phyloP scores from a whole-genome alignment of 129 eudicot species.

The Centrapalus pauciflorus region DNA sequence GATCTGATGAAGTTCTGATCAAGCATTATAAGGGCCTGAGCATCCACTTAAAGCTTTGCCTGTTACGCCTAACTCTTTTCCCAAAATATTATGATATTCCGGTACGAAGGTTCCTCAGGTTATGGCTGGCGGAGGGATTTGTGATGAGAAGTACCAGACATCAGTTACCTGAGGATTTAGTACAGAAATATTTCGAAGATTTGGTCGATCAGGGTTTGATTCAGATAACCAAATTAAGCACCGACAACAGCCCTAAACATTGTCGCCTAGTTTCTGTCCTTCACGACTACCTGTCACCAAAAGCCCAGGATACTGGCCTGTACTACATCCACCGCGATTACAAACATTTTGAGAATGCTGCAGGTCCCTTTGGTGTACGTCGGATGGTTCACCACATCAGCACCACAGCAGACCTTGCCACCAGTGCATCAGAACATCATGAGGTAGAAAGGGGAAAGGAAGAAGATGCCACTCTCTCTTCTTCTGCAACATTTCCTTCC shows the following conservation, averaged over 20 bases:
- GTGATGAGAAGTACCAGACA: slow-evolving; percentile 14
- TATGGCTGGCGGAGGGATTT: slow-evolving; percentile 68
- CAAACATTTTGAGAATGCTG: slow-evolving; percentile 1
- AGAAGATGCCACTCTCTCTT: not conserved
- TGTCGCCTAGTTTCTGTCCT: slow-evolving; percentile 45
- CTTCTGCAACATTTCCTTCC: not conserved
- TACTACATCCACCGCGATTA: slow-evolving; percentile 36
- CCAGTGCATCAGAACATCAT: not conserved
- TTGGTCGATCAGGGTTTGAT: slow-evolving; percentile 42
- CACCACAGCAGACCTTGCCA: not conserved
- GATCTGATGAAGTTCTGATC: slow-evolving; percentile 11
- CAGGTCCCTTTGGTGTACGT: slow-evolving; percentile 26
- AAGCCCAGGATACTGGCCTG: slow-evolving; percentile 39
- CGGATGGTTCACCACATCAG: slow-evolving; percentile 36
- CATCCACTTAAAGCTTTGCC: slow-evolving; percentile 32
- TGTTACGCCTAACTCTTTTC: slow-evolving; percentile 47
- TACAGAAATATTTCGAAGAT: slow-evolving; percentile 31
- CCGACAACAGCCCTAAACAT: slow-evolving; percentile 49
- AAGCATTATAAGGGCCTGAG: slow-evolving; percentile 31
- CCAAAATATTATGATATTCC: slow-evolving; percentile 46
- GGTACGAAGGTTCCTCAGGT: slow-evolving; percentile 39
- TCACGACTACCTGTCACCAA: slow-evolving; percentile 40
- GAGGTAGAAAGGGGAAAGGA: not conserved
- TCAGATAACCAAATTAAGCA: slow-evolving; percentile 44
- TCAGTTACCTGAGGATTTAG: slow-evolving; percentile 36